phyloP scores from a whole-genome alignment of 768 basidiomycete genomes.

The Collybia sp. region DNA sequence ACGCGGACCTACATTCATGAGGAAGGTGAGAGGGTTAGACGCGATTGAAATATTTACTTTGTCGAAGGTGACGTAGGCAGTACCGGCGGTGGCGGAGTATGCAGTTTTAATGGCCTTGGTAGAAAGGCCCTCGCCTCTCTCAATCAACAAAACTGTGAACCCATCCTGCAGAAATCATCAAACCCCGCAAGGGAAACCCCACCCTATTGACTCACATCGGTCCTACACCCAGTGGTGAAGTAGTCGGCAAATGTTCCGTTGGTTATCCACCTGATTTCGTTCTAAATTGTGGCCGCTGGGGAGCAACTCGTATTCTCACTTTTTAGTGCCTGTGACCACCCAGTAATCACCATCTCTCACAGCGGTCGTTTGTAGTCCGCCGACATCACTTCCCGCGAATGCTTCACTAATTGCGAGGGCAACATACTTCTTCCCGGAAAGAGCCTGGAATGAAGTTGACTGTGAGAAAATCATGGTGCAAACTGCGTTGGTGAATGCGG shows the following conservation, averaged over 20 bases:
- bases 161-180: slow-evolving; percentile 37
- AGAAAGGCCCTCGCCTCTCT: slow-evolving; percentile 64
- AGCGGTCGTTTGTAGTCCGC: slow-evolving; percentile 82
- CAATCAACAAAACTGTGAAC: slow-evolving; percentile 72
- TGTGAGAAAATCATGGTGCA: neutral
- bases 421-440: slow-evolving; percentile 79
- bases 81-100: slow-evolving; percentile 90
- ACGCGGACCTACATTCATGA: slow-evolving; percentile 51
- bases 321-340: slow-evolving; percentile 92
- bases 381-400: slow-evolving; percentile 85
- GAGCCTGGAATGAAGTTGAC: slow-evolving; percentile 20
- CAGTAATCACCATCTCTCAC: slow-evolving; percentile 81
- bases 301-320: slow-evolving; percentile 36
- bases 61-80: slow-evolving; percentile 80
- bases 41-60: slow-evolving; percentile 27
- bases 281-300: neutral
- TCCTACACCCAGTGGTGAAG: slow-evolving; percentile 76
- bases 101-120: slow-evolving; percentile 91
- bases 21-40: slow-evolving; percentile 1
- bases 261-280: slow-evolving; percentile 70
- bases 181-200: neutral
- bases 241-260: slow-evolving; percentile 85
- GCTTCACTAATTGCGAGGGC: slow-evolving; percentile 92
- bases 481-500: too few species aligned
- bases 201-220: slow-evolving; percentile 39